Conservation (phyloP, 768 basidiomycete genomes). For the Lanmaoa pseudosensibilis region DNA sequence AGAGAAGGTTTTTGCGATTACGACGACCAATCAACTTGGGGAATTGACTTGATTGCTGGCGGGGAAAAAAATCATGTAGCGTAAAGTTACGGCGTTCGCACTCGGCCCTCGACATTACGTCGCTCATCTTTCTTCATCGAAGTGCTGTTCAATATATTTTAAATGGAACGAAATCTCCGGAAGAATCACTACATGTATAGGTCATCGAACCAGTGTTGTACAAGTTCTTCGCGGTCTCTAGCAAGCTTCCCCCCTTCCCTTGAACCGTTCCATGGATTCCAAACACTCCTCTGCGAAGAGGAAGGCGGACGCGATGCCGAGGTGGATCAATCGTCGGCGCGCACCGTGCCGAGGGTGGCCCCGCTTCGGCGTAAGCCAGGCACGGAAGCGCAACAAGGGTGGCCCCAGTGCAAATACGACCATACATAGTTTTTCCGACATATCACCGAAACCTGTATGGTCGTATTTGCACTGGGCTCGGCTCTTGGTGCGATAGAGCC, state of each 20-base stretch:
- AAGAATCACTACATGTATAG: neutral
- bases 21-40: neutral
- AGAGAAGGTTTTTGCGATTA: neutral
- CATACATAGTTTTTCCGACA: too few species aligned
- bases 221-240: constrained; percentile 5
- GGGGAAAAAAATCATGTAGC: neutral
- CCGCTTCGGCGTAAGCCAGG: too few species aligned
- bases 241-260: constrained; percentile 10
- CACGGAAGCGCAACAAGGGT: too few species aligned
- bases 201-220: constrained; percentile 15
- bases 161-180: neutral
- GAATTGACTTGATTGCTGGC: too few species aligned
- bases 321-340: too few species aligned
- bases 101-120: neutral
- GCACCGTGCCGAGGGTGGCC: too few species aligned
- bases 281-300: constrained; percentile 5
- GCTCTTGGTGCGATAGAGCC: too few species aligned
- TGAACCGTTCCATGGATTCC: neutral
- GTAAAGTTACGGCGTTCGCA: neutral
- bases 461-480: too few species aligned
- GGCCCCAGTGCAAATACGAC: too few species aligned
- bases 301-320: too few species aligned
- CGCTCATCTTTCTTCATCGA: too few species aligned
- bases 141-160: neutral
- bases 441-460: too few species aligned